Conservation (phyloP, 192 early-diverging fungal species). For the Coemansia sp. region DNA sequence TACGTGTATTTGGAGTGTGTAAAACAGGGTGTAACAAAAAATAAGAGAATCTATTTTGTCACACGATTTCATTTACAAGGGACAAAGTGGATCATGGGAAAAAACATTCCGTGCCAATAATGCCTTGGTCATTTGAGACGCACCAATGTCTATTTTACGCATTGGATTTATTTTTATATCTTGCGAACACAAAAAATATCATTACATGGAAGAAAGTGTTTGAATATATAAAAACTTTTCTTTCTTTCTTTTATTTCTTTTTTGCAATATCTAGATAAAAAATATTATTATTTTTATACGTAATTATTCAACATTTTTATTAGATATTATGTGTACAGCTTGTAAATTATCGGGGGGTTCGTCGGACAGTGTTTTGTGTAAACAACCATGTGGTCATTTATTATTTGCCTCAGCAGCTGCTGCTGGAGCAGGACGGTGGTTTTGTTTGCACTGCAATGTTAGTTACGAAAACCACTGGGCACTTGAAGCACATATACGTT, state of each 20-base stretch:
- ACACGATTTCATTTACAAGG: not conserved
- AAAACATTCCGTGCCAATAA: not conserved
- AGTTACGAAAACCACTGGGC: constrained; percentile 46
- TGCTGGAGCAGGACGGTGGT: constrained; percentile 25
- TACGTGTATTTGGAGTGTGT: not conserved
- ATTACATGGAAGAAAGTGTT: not conserved
- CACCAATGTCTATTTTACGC: not conserved
- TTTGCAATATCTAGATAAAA: too few relatives aligned
- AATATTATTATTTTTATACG: not conserved
- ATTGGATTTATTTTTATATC: constrained; percentile 3
- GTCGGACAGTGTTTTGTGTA: not conserved
- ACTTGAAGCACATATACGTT: constrained; percentile 27
- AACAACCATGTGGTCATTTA: not conserved
- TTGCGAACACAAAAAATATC: not conserved
- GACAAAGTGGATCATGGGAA: not conserved
- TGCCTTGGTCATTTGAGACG: not conserved
- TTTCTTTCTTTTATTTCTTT: not conserved
- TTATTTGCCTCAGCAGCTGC: not conserved
- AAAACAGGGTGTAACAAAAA: not conserved
- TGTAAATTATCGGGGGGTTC: not conserved
- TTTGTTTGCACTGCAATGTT: constrained; percentile 46
- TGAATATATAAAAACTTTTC: not conserved
- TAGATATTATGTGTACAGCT: not conserved
- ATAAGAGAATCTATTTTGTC: not conserved
- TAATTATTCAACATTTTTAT: not conserved